Conservation (phyloP, 129 eudicot species). For the Artemisia argyi region DNA sequence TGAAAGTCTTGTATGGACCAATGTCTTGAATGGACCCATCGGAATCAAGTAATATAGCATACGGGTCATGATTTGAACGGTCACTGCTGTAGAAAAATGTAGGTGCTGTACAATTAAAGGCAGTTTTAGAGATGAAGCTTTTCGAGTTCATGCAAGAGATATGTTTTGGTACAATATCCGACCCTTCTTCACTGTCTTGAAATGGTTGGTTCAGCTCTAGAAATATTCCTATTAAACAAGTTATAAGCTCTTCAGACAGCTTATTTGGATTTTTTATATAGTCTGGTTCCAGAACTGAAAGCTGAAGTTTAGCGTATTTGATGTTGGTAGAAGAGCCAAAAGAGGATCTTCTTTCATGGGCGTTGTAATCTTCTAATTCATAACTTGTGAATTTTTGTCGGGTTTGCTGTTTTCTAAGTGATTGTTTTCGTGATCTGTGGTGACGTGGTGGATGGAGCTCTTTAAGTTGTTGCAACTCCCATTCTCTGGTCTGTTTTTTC, state of each 20-base stretch:
- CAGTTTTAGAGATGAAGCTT: constrained; percentile 61
- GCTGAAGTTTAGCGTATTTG: constrained; percentile 20
- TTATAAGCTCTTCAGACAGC: constrained; percentile 75
- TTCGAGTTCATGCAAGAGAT: constrained; percentile 62
- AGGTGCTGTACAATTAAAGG: constrained; percentile 58
- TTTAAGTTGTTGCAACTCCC: constrained; percentile 41
- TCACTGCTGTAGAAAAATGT: constrained; percentile 36
- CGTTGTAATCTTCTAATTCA: constrained; percentile 37
- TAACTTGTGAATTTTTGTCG: constrained; percentile 28
- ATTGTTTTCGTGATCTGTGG: constrained; percentile 39
- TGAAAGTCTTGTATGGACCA: constrained; percentile 79
- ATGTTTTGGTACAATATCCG: constrained; percentile 32
- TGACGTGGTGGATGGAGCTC: constrained; percentile 35
- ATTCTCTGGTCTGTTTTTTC: constrained; percentile 49
- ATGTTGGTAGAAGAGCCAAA: constrained; percentile 50
- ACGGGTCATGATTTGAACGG: constrained; percentile 53
- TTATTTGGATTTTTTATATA: constrained; percentile 54
- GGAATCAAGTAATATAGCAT: constrained; percentile 48
- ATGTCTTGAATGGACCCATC: constrained; percentile 54
- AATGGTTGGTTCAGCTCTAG: constrained; percentile 54
- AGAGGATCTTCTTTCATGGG: constrained; percentile 52
- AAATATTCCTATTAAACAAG: constrained; percentile 70
- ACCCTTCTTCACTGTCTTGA: constrained; percentile 44
- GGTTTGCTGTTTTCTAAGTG: constrained; percentile 31
- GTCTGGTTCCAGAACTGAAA: constrained; percentile 13